phyloP scores from a whole-genome alignment of 768 basidiomycete genomes.

The Terana coerulea region DNA sequence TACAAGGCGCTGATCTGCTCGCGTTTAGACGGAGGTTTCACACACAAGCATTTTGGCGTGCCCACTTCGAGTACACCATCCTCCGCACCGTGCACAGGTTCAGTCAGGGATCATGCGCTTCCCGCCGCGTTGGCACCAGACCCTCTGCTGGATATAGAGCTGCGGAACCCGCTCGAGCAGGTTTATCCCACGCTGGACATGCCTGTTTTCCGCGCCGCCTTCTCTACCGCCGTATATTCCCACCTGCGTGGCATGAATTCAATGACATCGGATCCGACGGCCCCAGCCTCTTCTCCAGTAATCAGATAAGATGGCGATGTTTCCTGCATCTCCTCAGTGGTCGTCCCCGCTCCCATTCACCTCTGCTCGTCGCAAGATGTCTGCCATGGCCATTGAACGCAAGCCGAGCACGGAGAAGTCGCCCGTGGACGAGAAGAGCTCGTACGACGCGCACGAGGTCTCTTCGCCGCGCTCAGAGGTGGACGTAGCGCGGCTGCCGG shows the following conservation, averaged over 20 bases:
- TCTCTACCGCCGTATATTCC: background rate
- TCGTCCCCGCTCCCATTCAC: slow-evolving; percentile 6
- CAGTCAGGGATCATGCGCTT: no score
- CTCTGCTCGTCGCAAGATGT: background rate
- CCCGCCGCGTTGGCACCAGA: no score
- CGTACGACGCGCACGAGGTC: slow-evolving; percentile 8
- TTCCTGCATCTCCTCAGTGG: slow-evolving; percentile 1
- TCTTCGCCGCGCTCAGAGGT: slow-evolving; percentile 6
- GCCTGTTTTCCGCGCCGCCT: background rate
- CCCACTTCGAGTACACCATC: no score
- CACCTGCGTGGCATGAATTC: slow-evolving; percentile 9
- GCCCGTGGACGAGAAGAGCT: slow-evolving; percentile 15
- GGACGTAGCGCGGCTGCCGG: background rate
- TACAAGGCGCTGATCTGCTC: no score
- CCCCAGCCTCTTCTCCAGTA: background rate
- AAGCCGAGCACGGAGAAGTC: slow-evolving; percentile 16
- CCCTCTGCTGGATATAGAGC: background rate
- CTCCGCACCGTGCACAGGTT: no score
- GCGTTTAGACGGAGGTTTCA: no score
- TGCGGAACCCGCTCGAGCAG: background rate
- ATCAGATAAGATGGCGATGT: slow-evolving; percentile 26
- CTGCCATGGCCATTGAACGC: slow-evolving; percentile 12
- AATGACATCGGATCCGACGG: no score
- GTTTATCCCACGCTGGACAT: background rate
- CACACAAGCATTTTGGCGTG: no score